Percentiles rank a stretch among this genome's conserved stretches.
phyloP scores from a whole-genome alignment of 306 rosid species.

The Cicer arietinum region DNA sequence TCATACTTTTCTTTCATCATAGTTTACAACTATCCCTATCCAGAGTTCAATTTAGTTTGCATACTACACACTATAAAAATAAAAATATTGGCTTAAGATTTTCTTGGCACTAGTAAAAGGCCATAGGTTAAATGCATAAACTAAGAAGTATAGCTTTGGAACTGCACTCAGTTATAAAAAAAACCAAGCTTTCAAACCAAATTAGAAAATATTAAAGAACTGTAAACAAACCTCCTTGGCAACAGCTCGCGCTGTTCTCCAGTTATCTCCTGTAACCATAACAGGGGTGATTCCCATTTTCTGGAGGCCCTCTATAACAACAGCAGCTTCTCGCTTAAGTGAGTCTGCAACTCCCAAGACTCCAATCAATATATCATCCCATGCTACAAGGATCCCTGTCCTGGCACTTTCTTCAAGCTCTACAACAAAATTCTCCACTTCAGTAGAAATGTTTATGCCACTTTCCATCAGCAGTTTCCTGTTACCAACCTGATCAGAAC shows the following conservation, averaged over 20 bases:
- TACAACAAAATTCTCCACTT: conserved; percentile 76
- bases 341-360: conserved; percentile 95
- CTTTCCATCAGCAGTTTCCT: conserved; percentile 85
- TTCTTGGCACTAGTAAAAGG: conserved; percentile 14
- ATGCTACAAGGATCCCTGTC: conserved; percentile 89
- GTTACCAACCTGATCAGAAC: conserved; percentile 80
- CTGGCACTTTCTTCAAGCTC: conserved; percentile 92
- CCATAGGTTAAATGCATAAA: conserved; percentile 8
- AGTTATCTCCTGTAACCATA: conserved; percentile 98
- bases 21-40: not conserved
- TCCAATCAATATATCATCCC: conserved; percentile 65
- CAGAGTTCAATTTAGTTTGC: conserved; percentile 18
- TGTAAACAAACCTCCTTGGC: conserved; percentile 80
- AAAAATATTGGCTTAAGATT: conserved; percentile 11
- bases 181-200: conserved; percentile 20
- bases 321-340: conserved; percentile 92
- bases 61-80: not conserved
- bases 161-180: conserved; percentile 32
- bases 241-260: conserved; percentile 98
- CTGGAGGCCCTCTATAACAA: conserved; percentile 86
- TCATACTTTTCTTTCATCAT: conserved; percentile 3
- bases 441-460: conserved; percentile 69
- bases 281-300: conserved; percentile 91
- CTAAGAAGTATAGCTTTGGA: conserved; percentile 31
- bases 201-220: conserved; percentile 11